phyloP scores from a whole-genome alignment of 306 rosid genomes.

The Fagus sylvatica region DNA sequence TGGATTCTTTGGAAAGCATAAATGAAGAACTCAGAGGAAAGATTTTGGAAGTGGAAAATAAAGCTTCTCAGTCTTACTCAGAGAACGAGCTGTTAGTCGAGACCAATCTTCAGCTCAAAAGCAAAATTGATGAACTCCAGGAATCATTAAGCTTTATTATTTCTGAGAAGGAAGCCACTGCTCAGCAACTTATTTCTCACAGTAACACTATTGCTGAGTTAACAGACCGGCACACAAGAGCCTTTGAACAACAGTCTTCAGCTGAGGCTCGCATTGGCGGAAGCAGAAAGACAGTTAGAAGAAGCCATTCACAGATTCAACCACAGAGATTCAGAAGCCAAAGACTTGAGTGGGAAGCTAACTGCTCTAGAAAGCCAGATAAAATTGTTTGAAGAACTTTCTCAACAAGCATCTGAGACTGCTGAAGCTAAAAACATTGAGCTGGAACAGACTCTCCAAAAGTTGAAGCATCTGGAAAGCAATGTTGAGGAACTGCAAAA shows the following conservation, averaged over 20 bases:
- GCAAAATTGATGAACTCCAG: constrained; percentile 78
- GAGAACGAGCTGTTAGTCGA: constrained; percentile 72
- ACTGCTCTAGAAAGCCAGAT: constrained; percentile 48
- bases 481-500: constrained; percentile 62
- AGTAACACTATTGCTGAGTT: constrained; percentile 61
- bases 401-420: constrained; percentile 43
- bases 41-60: constrained; percentile 56
- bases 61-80: constrained; percentile 60
- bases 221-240: constrained; percentile 64
- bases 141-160: constrained; percentile 54
- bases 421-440: constrained; percentile 48
- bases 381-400: constrained; percentile 49
- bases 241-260: constrained; percentile 55
- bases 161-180: constrained; percentile 63
- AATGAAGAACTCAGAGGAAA: constrained; percentile 67
- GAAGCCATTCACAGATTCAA: constrained; percentile 55
- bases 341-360: constrained; percentile 67
- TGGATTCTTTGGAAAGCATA: constrained; percentile 50
- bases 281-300: constrained; percentile 59
- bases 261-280: constrained; percentile 47
- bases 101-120: constrained; percentile 72
- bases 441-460: constrained; percentile 61
- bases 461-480: constrained; percentile 61
- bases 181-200: constrained; percentile 63
- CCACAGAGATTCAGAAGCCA: constrained; percentile 75